phyloP scores from a whole-genome alignment of 805 yeast species.

The Starmerella cellae region DNA sequence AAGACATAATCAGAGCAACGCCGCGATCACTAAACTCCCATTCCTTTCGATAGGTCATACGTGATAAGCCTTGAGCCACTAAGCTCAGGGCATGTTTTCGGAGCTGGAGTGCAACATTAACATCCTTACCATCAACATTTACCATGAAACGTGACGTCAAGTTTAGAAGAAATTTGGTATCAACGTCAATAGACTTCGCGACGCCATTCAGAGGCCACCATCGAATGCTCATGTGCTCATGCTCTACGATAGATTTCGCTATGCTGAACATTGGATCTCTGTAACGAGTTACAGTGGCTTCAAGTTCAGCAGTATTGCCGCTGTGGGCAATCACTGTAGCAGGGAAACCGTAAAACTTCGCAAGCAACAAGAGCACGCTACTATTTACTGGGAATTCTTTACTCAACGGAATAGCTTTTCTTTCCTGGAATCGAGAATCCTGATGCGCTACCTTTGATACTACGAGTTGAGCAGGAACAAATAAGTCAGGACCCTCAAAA shows the following conservation, averaged over 20 bases:
- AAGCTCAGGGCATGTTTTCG: conserved; percentile 67
- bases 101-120: conserved; percentile 69
- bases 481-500: conserved; percentile 39
- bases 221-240: conserved; percentile 42
- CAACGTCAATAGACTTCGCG: conserved; percentile 42
- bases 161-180: conserved; percentile 56
- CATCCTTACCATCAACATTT: conserved; percentile 31
- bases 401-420: conserved; percentile 61
- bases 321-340: conserved; percentile 33
- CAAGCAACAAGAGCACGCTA: conserved; percentile 68
- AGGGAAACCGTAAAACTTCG: conserved; percentile 74
- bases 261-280: conserved; percentile 43
- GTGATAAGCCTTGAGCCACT: conserved; percentile 81
- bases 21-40: conserved; percentile 84
- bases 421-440: conserved; percentile 61
- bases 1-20: conserved; percentile 47
- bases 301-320: conserved; percentile 27
- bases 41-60: conserved; percentile 39
- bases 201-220: conserved; percentile 58
- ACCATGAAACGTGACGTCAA: conserved; percentile 64
- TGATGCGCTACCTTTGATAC: conserved; percentile 61
- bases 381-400: conserved; percentile 69
- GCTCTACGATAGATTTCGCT: conserved; percentile 47
- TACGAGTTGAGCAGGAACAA: conserved; percentile 65
- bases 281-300: conserved; percentile 16